Conservation (phyloP, 768 basidiomycete genomes). For the Naganishia vaughanmartiniae region DNA sequence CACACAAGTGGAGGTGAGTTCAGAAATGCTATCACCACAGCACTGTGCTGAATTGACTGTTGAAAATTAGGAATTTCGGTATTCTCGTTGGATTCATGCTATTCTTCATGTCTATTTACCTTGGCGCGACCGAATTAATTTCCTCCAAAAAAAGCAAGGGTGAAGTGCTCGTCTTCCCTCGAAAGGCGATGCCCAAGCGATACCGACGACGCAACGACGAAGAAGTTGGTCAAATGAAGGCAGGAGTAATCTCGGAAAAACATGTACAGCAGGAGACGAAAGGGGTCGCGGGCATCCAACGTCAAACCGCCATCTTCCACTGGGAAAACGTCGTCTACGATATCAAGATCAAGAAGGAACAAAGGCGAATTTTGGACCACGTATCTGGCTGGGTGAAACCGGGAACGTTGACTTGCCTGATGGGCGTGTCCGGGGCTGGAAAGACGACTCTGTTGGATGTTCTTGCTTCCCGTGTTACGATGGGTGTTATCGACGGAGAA, state of each 20-base stretch:
- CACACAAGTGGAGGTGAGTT: slow-evolving; percentile 50
- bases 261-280: slow-evolving; percentile 20
- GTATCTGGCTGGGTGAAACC: slow-evolving; percentile 49
- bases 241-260: slow-evolving; percentile 9
- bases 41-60: slow-evolving; percentile 35
- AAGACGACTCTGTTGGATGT: slow-evolving; percentile 52
- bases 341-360: slow-evolving; percentile 51
- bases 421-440: slow-evolving; percentile 58
- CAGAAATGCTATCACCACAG: neutral
- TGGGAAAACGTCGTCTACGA: slow-evolving; percentile 53
- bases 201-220: slow-evolving; percentile 2
- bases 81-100: slow-evolving; percentile 46
- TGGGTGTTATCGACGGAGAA: slow-evolving; percentile 56
- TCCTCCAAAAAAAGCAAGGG: slow-evolving; percentile 52
- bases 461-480: slow-evolving; percentile 51
- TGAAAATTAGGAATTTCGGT: slow-evolving; percentile 46
- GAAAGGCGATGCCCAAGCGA: slow-evolving; percentile 40
- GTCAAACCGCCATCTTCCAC: slow-evolving; percentile 50
- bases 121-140: slow-evolving; percentile 48
- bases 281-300: slow-evolving; percentile 43
- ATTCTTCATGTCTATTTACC: slow-evolving; percentile 44
- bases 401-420: slow-evolving; percentile 47
- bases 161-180: slow-evolving; percentile 52
- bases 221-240: slow-evolving; percentile 9
- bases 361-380: slow-evolving; percentile 56